phyloP scores from a whole-genome alignment of 2,329 filamentous ascomycete species.

The Fusarium nanum region DNA sequence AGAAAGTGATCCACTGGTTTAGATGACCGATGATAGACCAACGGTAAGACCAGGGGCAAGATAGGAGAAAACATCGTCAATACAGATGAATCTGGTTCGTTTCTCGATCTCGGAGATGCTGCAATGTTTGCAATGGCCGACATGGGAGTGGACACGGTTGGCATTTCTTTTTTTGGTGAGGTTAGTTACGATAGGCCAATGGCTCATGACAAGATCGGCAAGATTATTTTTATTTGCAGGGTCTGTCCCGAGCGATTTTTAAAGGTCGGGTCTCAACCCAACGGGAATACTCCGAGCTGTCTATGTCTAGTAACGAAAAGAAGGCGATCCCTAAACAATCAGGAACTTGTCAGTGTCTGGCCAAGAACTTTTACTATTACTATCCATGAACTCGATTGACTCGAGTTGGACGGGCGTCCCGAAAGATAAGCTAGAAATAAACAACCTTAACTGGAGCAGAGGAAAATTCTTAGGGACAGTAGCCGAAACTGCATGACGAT shows the following conservation, averaged over 20 bases:
- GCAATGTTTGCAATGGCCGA: conserved; percentile 31
- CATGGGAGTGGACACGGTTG: conserved; percentile 30
- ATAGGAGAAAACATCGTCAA: conserved; percentile 5
- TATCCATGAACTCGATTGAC: conserved; percentile 22
- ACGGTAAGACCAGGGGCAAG: conserved; percentile 2
- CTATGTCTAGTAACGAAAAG: background rate
- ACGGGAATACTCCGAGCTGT: background rate
- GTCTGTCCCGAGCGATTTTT: conserved; percentile 34
- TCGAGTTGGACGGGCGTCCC: conserved; percentile 33
- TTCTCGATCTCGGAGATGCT: conserved; percentile 18
- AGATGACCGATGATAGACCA: background rate
- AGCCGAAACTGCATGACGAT: conserved; percentile 34
- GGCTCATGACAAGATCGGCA: conserved; percentile 37
- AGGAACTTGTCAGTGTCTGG: background rate
- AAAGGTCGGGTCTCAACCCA: conserved; percentile 9
- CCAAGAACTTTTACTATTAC: conserved; percentile 2
- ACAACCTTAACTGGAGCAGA: conserved; percentile 12
- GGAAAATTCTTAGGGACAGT: conserved; percentile 22
- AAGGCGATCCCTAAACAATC: background rate
- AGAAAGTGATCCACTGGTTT: conserved; percentile 4
- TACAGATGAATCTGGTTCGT: conserved; percentile 31
- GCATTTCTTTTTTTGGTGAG: conserved; percentile 15
- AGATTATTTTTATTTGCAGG: conserved; percentile 31
- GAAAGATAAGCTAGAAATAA: conserved; percentile 40
- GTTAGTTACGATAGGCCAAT: conserved; percentile 42